Evolutionary conservation across 257 asterid genomes (phyloP).

Genomic region (Echites panduratus): DNA sequence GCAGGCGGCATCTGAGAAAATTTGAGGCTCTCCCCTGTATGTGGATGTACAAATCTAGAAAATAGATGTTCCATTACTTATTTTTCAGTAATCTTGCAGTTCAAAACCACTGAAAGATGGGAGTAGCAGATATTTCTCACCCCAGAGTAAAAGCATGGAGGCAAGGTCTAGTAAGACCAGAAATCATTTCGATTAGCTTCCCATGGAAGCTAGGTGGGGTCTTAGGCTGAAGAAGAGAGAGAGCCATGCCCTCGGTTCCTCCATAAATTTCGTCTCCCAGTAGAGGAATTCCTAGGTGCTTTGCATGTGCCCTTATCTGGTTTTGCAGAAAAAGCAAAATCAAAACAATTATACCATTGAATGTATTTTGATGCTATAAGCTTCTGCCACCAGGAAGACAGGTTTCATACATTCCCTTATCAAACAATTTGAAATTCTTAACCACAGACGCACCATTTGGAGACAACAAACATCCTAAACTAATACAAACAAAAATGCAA

Average conservation of each 20-base stretch:
- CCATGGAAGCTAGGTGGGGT: conserved; percentile 37
- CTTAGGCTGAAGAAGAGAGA: conserved; percentile 69
- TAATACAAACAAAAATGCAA: neutral
- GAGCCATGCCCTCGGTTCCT: conserved; percentile 82
- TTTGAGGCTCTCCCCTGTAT: conserved; percentile 48
- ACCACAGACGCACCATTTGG: neutral
- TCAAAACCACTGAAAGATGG: neutral
- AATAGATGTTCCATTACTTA: neutral
- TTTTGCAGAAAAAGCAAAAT: conserved; percentile 29
- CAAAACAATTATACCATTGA: too few species aligned
- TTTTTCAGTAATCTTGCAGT: neutral
- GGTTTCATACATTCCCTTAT: neutral
- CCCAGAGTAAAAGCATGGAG: conserved; percentile 90
- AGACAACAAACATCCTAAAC: neutral
- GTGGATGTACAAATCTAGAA: conserved; percentile 73
- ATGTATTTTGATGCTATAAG: too few species aligned
- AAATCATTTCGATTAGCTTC: conserved; percentile 43
- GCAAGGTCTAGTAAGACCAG: conserved; percentile 70
- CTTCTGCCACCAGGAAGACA: too few species aligned
- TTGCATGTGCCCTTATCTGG: conserved; percentile 81
- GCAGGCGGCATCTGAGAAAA: conserved; percentile 73
- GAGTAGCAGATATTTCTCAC: conserved; percentile 20
- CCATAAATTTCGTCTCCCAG: conserved; percentile 95
- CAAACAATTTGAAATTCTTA: neutral
- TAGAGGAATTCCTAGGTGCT: conserved; percentile 82